Evolutionary conservation across 2,329 filamentous ascomycete genomes (phyloP).

Genomic region (Alternaria angustiovoidea): DNA sequence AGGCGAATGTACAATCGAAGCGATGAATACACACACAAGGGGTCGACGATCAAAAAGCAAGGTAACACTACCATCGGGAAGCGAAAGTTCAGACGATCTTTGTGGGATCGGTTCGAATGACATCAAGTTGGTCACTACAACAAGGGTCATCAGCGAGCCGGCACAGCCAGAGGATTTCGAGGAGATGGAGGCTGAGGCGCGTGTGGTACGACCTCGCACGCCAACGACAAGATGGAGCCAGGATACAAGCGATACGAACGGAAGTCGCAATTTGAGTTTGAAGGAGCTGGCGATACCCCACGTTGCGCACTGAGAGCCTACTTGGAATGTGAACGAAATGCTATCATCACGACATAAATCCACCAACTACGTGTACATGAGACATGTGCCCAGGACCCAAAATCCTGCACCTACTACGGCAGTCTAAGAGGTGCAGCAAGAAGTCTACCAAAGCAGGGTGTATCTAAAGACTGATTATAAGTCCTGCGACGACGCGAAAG

Average conservation of each 20-base stretch:
- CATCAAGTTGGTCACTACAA: slow-evolving; percentile 49
- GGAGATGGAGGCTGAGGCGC: slow-evolving; percentile 40
- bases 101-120: slow-evolving; percentile 33
- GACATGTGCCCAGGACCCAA: background rate
- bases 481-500: background rate
- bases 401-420: background rate
- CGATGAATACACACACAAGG: slow-evolving; percentile 16
- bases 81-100: slow-evolving; percentile 40
- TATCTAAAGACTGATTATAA: background rate
- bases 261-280: slow-evolving; percentile 24
- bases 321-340: background rate
- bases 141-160: slow-evolving; percentile 43
- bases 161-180: slow-evolving; percentile 44
- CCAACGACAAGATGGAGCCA: slow-evolving; percentile 46
- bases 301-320: slow-evolving; percentile 9
- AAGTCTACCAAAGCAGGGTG: background rate
- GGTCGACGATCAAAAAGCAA: slow-evolving; percentile 22
- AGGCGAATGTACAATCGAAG: slow-evolving; percentile 57
- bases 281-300: slow-evolving; percentile 14
- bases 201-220: slow-evolving; percentile 35
- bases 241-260: slow-evolving; percentile 26
- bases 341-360: background rate
- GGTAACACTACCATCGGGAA: slow-evolving; percentile 27
- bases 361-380: background rate
- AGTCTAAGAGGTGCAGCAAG: too few relatives aligned